A percentile compares a stretch with the other conserved stretches of the same genome.
These are phyloP conservation scores for Artomyces pyxidatus DNA, from an alignment of 768 basidiomycete genomes.

Conservation along the genomic window DNA sequence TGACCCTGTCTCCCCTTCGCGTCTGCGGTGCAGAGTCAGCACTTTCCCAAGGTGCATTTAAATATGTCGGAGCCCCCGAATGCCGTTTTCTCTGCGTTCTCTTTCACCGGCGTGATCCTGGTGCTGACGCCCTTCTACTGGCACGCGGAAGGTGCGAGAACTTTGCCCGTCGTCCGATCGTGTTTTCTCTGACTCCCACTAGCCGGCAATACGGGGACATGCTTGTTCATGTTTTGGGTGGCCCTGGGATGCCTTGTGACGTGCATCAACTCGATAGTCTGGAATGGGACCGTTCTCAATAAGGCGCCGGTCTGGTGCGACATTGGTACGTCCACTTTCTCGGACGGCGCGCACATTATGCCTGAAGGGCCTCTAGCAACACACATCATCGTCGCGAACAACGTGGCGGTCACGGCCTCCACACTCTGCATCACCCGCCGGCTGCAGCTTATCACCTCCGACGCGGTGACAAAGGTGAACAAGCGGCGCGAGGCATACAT, in stretches of 20 bases:
- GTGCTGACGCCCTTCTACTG: too few relatives aligned
- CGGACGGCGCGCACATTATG: not conserved
- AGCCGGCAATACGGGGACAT: conserved; percentile 69
- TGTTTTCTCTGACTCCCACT: too few relatives aligned
- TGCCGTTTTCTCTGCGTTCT: too few relatives aligned
- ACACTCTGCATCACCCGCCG: conserved; percentile 42
- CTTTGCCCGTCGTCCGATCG: too few relatives aligned
- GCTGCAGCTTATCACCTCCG: conserved; percentile 35
- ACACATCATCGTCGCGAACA: conserved; percentile 26
- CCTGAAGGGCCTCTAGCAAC: conserved; percentile 25
- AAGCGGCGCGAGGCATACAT: conserved; percentile 22
- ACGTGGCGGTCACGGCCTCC: conserved; percentile 31
- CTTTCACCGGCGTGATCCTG: too few relatives aligned
- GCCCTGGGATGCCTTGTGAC: conserved; percentile 46
- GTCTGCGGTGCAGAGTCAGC: too few relatives aligned
- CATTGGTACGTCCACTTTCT: conserved; percentile 35
- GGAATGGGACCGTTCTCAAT: conserved; percentile 50
- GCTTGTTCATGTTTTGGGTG: conserved; percentile 65
- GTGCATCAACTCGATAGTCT: conserved; percentile 63
- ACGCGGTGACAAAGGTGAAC: conserved; percentile 23
- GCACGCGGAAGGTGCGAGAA: too few relatives aligned
- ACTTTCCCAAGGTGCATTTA: too few relatives aligned
- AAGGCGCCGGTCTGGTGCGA: conserved; percentile 45
- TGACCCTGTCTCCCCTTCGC: too few relatives aligned
- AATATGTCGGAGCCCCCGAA: too few relatives aligned